phyloP scores from a whole-genome alignment of 2,329 filamentous ascomycete genomes.

The Podosphaera leucotricha region DNA sequence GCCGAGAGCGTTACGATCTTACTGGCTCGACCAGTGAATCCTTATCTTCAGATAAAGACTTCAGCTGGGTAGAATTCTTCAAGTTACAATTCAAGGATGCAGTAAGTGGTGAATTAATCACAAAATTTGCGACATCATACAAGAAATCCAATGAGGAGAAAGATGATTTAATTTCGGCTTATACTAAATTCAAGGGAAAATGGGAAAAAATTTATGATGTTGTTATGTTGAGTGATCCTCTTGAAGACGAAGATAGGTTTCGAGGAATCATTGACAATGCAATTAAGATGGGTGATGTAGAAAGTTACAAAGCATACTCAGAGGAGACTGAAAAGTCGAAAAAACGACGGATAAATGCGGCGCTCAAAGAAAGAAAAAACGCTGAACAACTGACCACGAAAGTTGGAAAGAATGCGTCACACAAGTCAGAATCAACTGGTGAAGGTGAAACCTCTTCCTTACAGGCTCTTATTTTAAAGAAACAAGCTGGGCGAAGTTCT shows the following conservation, averaged over 20 bases:
- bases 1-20: slow-evolving; percentile 67
- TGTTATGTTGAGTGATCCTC: slow-evolving; percentile 68
- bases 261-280: slow-evolving; percentile 58
- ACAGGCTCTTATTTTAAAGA: slow-evolving; percentile 50
- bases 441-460: slow-evolving; percentile 25
- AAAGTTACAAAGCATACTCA: slow-evolving; percentile 43
- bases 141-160: slow-evolving; percentile 71
- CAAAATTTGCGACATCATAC: slow-evolving; percentile 54
- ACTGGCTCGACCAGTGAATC: slow-evolving; percentile 78
- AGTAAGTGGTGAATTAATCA: slow-evolving; percentile 50
- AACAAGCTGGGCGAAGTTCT: slow-evolving; percentile 37
- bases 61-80: slow-evolving; percentile 83
- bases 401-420: slow-evolving; percentile 46
- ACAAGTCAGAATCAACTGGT: slow-evolving; percentile 21
- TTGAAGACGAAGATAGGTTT: slow-evolving; percentile 72
- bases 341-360: slow-evolving; percentile 32
- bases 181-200: slow-evolving; percentile 46
- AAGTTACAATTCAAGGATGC: slow-evolving; percentile 58
- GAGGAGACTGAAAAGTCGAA: slow-evolving; percentile 46
- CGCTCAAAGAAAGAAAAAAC: slow-evolving; percentile 50
- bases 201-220: slow-evolving; percentile 56
- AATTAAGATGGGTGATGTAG: slow-evolving; percentile 44
- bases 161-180: slow-evolving; percentile 53
- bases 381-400: slow-evolving; percentile 34
- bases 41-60: slow-evolving; percentile 43